phyloP scores from a whole-genome alignment of 768 basidiomycete species.

The Kwoniella sp. region DNA sequence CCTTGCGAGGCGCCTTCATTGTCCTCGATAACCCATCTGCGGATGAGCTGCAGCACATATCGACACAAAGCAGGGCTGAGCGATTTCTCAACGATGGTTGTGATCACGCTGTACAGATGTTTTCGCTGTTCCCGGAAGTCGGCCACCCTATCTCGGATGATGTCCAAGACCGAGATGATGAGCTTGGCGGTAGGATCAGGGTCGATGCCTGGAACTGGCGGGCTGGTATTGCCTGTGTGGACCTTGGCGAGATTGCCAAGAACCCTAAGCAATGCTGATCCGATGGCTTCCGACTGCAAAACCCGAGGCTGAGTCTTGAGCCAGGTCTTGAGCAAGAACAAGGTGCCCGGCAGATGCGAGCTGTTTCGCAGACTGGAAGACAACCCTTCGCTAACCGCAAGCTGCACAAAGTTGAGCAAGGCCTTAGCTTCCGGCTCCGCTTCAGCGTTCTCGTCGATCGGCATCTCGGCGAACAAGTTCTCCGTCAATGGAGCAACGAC shows the following conservation, averaged over 20 bases:
- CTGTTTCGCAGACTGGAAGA: slow-evolving; percentile 30
- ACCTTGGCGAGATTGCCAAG: slow-evolving; percentile 82
- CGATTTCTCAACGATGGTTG: slow-evolving; percentile 82
- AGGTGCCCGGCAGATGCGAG: slow-evolving; percentile 62
- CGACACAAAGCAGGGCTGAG: slow-evolving; percentile 71
- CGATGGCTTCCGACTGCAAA: slow-evolving; percentile 66
- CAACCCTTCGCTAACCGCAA: slow-evolving; percentile 72
- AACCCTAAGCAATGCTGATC: slow-evolving; percentile 70
- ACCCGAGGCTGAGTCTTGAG: slow-evolving; percentile 74
- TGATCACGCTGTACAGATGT: slow-evolving; percentile 70
- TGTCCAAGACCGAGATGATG: slow-evolving; percentile 68
- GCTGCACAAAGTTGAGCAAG: slow-evolving; percentile 71
- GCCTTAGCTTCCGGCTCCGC: slow-evolving; percentile 65
- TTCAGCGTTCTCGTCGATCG: slow-evolving; percentile 62
- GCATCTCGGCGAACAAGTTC: slow-evolving; percentile 68
- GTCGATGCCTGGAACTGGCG: slow-evolving; percentile 49
- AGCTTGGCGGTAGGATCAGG: slow-evolving; percentile 58
- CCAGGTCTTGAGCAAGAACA: slow-evolving; percentile 82
- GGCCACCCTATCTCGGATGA: slow-evolving; percentile 73
- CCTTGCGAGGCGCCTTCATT: slow-evolving; percentile 48
- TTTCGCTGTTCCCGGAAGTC: slow-evolving; percentile 81
- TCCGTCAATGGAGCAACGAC: slow-evolving; percentile 77
- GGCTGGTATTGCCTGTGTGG: slow-evolving; percentile 60
- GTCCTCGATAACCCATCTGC: slow-evolving; percentile 88
- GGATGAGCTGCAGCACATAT: slow-evolving; percentile 77